Evolutionary conservation across 2,329 filamentous ascomycete genomes (phyloP).

Genomic region (Sclerotinia sclerotiorum): DNA sequence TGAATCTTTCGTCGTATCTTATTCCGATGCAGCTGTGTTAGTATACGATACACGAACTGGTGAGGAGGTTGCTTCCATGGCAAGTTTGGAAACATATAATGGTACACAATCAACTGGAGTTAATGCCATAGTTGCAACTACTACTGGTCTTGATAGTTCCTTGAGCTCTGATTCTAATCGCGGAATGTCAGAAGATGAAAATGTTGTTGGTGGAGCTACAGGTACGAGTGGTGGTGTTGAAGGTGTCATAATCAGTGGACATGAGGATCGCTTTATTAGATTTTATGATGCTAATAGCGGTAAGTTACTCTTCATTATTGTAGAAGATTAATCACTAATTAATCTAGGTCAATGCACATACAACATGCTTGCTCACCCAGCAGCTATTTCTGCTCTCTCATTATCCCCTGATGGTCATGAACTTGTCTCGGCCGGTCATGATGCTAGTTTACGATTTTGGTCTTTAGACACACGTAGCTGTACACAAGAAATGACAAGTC

Average conservation of each 20-base stretch:
- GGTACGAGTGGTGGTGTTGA: constrained; percentile 76
- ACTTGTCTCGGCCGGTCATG: constrained; percentile 92
- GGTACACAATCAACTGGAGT: constrained; percentile 79
- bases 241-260: constrained; percentile 91
- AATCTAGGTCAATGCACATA: constrained; percentile 95
- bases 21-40: constrained; percentile 83
- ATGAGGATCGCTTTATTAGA: constrained; percentile 92
- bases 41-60: constrained; percentile 91
- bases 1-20: constrained; percentile 89
- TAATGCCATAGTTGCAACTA: constrained; percentile 88
- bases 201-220: constrained; percentile 77
- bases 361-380: constrained; percentile 95
- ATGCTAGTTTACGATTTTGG: constrained; percentile 96
- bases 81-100: constrained; percentile 90
- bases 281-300: constrained; percentile 99
- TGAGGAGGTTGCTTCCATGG: constrained; percentile 85
- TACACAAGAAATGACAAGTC: constrained; percentile 90
- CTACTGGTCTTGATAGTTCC: constrained; percentile 70
- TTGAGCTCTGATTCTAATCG: constrained; percentile 61
- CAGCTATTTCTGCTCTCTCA: constrained; percentile 86
- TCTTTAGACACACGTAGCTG: constrained; percentile 92
- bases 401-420: constrained; percentile 92
- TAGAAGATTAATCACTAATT: not conserved
- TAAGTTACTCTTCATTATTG: constrained; percentile 52
- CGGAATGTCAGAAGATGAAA: constrained; percentile 68